Conservation (phyloP, 192 early-diverging fungal species). For the Geranomyces variabilis region DNA sequence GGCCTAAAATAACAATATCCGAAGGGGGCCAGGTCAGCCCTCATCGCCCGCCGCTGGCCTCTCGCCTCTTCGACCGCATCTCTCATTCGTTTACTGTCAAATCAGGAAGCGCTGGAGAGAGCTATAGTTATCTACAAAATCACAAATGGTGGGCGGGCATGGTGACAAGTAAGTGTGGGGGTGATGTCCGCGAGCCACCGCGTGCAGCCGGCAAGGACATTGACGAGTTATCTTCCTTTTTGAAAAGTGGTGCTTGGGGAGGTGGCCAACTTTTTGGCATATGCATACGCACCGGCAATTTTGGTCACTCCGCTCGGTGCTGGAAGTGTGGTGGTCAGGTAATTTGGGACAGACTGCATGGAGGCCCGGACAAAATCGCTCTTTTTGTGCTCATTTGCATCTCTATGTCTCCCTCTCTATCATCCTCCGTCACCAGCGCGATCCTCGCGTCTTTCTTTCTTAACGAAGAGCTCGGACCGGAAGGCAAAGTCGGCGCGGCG, state of each 20-base stretch:
- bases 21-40: not conserved
- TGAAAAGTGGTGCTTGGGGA: constrained; percentile 95
- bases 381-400: not conserved
- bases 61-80: too few relatives aligned
- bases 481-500: constrained; percentile 87
- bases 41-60: too few relatives aligned
- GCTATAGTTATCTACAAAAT: constrained; percentile 81
- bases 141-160: constrained; percentile 91
- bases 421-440: constrained; percentile 55
- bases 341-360: constrained; percentile 14
- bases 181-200: not conserved
- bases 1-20: not conserved
- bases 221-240: too few relatives aligned
- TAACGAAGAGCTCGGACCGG: constrained; percentile 78
- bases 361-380: too few relatives aligned
- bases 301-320: constrained; percentile 94
- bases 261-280: constrained; percentile 93
- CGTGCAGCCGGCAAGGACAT: too few relatives aligned
- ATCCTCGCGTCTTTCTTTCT: constrained; percentile 86
- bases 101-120: constrained; percentile 65
- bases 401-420: constrained; percentile 1
- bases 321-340: constrained; percentile 86
- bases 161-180: constrained; percentile 51
- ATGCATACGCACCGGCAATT: constrained; percentile 94
- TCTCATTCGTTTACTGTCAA: too few relatives aligned